These are phyloP conservation scores for Solioccasus polychromus DNA, from an alignment of 768 basidiomycete genomes.

Conservation along the genomic window DNA sequence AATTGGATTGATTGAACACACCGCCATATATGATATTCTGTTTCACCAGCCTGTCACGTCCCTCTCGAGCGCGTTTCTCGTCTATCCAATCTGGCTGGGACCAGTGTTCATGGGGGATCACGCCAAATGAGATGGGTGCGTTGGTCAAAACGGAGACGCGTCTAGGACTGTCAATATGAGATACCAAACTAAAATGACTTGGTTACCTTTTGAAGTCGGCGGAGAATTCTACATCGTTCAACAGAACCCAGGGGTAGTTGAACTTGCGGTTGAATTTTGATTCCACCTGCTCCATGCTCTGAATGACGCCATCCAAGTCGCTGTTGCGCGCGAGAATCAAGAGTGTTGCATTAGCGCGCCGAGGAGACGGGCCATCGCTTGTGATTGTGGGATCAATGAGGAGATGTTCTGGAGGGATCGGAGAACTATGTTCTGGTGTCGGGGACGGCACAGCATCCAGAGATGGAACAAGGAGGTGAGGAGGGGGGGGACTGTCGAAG, in stretches of 20 bases:
- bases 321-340: slow-evolving; percentile 52
- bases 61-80: slow-evolving; percentile 54
- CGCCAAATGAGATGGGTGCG: slow-evolving; percentile 49
- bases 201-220: slow-evolving; percentile 48
- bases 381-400: not conserved
- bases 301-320: slow-evolving; percentile 43
- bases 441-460: not conserved
- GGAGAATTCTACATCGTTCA: slow-evolving; percentile 60
- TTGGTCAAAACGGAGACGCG: slow-evolving; percentile 37
- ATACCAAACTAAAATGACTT: not conserved
- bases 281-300: slow-evolving; percentile 54
- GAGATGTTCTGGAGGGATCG: slow-evolving; percentile 4
- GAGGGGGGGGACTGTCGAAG: not conserved
- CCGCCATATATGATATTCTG: slow-evolving; percentile 51
- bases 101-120: slow-evolving; percentile 64
- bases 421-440: not conserved
- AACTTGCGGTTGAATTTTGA: slow-evolving; percentile 55
- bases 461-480: not conserved
- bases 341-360: slow-evolving; percentile 57
- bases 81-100: slow-evolving; percentile 73
- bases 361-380: not conserved
- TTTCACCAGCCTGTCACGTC: slow-evolving; percentile 48
- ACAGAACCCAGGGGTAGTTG: slow-evolving; percentile 60
- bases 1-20: slow-evolving; percentile 23
- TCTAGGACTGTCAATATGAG: slow-evolving; percentile 23